Conservation (phyloP, 2,329 filamentous ascomycete genomes). For the Aspergillus tanneri region DNA sequence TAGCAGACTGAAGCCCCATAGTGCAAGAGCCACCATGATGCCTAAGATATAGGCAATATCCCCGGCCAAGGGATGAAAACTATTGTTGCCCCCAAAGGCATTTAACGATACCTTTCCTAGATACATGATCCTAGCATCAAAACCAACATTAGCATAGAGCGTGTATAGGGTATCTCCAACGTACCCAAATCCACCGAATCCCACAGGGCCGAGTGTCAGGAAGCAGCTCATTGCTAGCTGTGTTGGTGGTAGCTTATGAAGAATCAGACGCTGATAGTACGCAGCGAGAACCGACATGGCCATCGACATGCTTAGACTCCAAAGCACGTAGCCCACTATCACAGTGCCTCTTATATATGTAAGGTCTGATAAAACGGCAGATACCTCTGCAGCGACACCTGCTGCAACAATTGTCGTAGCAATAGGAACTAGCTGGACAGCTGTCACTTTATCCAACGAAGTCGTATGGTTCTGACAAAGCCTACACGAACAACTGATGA, state of each 20-base stretch:
- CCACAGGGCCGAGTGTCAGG: slow-evolving; percentile 63
- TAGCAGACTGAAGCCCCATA: slow-evolving; percentile 35
- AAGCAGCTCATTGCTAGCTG: slow-evolving; percentile 68
- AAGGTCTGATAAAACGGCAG: slow-evolving; percentile 54
- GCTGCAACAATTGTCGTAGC: slow-evolving; percentile 64
- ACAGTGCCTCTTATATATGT: slow-evolving; percentile 60
- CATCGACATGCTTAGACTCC: slow-evolving; percentile 62
- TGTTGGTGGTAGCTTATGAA: slow-evolving; percentile 64
- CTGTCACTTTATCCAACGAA: slow-evolving; percentile 24
- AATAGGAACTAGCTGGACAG: slow-evolving; percentile 63
- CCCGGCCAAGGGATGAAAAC: slow-evolving; percentile 24
- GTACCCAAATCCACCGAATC: slow-evolving; percentile 60
- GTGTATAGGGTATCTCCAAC: slow-evolving; percentile 6
- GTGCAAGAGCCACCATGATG: slow-evolving; percentile 29
- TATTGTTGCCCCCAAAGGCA: slow-evolving; percentile 25
- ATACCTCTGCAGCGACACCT: slow-evolving; percentile 60
- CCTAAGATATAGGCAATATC: slow-evolving; percentile 30
- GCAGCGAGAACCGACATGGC: slow-evolving; percentile 63
- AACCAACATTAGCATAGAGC: not conserved
- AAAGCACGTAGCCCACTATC: slow-evolving; percentile 64
- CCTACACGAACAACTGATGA: not conserved
- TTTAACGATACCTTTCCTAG: slow-evolving; percentile 46
- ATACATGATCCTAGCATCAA: slow-evolving; percentile 47
- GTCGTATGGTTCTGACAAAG: not conserved
- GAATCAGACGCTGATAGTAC: slow-evolving; percentile 65